These are phyloP conservation scores for Spergularia marina DNA, from an alignment of 148 eudicot genomes.

Conservation along the genomic window DNA sequence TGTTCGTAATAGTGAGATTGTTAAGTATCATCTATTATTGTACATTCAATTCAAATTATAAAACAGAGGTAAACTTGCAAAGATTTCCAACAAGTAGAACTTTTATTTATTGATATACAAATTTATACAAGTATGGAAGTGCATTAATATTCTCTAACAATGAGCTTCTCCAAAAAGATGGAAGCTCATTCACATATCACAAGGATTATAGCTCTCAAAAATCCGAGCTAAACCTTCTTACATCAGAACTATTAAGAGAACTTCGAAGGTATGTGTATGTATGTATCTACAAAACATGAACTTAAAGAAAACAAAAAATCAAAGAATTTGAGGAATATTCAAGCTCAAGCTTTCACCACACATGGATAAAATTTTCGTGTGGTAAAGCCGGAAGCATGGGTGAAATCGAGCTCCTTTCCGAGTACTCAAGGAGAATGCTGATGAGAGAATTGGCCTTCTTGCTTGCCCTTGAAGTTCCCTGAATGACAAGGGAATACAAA, in stretches of 20 bases:
- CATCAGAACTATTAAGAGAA: too few species aligned
- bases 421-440: conserved; percentile 53
- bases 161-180: conserved; percentile 25
- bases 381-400: conserved; percentile 37
- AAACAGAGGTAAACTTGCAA: background rate
- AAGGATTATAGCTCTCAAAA: conserved; percentile 27
- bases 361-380: conserved; percentile 54
- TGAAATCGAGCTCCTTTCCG: conserved; percentile 45
- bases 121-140: background rate
- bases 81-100: background rate
- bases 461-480: conserved; percentile 53
- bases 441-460: conserved; percentile 73
- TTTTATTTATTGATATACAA: background rate
- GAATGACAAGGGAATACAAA: conserved; percentile 53
- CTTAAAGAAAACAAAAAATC: background rate
- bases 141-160: conserved; percentile 6
- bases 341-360: conserved; percentile 44
- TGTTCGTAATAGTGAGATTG: too few species aligned
- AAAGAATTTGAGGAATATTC: conserved; percentile 3
- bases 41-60: too few species aligned
- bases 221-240: conserved; percentile 22
- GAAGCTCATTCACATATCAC: conserved; percentile 23
- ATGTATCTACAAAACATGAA: background rate
- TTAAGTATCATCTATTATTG: too few species aligned
- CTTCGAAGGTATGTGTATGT: background rate